Conservation (phyloP, 2,329 filamentous ascomycete genomes). For the Penicillium capsulatum region DNA sequence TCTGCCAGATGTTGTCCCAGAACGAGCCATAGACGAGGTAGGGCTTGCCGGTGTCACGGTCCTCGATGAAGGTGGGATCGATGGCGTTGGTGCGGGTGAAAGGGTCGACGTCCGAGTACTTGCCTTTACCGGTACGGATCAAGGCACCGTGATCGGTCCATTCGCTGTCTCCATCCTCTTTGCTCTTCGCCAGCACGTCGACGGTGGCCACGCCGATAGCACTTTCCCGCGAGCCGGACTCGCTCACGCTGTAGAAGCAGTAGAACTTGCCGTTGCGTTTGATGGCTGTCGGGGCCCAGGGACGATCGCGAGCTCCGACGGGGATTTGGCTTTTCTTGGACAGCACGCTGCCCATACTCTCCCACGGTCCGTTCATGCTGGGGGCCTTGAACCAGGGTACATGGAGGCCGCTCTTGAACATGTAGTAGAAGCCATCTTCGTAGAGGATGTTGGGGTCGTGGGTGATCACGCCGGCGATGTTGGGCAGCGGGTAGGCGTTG, state of each 20-base stretch:
- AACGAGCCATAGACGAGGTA: conserved; percentile 37
- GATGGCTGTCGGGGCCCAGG: conserved; percentile 37
- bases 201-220: conserved; percentile 37
- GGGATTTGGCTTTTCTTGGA: conserved; percentile 28
- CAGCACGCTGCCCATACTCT: conserved; percentile 30
- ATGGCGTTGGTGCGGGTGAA: conserved; percentile 38
- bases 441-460: conserved; percentile 36
- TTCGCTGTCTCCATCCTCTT: conserved; percentile 13
- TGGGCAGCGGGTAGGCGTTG: conserved; percentile 25
- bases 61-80: conserved; percentile 31
- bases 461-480: conserved; percentile 24
- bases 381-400: conserved; percentile 26
- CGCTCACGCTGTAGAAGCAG: conserved; percentile 37
- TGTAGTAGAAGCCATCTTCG: conserved; percentile 29
- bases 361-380: conserved; percentile 33
- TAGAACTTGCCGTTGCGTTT: conserved; percentile 31
- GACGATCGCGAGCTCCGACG: conserved; percentile 28
- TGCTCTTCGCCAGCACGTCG: conserved; percentile 20
- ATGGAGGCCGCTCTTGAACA: conserved; percentile 32
- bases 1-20: conserved; percentile 36
- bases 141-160: conserved; percentile 38
- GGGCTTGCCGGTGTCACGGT: conserved; percentile 21
- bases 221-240: conserved; percentile 28
- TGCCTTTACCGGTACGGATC: conserved; percentile 30
- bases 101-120: conserved; percentile 24